Evolutionary conservation across 139 green algal genomes (phyloP).

Genomic region (Chlamydomonas schloesseri): DNA sequence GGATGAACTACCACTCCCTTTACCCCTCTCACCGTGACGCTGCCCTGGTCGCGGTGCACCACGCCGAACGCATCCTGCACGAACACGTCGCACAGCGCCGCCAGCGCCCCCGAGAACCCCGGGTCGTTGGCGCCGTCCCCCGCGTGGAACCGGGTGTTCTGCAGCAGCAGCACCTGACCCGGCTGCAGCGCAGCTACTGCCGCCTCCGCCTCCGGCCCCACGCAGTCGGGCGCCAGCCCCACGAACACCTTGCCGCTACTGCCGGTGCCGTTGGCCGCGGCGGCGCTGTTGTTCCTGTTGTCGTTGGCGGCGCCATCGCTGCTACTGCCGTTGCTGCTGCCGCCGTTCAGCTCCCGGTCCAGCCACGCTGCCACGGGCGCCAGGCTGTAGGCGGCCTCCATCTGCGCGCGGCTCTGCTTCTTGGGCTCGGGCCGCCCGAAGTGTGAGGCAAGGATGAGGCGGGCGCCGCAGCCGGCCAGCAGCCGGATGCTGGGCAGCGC

Average conservation of each 20-base stretch:
- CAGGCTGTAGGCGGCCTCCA: constrained; percentile 36
- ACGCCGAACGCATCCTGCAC: constrained; percentile 74
- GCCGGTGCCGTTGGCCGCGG: too few species aligned
- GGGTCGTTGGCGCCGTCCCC: constrained; percentile 58
- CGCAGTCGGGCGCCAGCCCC: constrained; percentile 51
- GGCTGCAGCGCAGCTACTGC: constrained; percentile 32
- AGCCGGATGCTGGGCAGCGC: constrained; percentile 75
- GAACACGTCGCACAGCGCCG: constrained; percentile 65
- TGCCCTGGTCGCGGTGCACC: constrained; percentile 65
- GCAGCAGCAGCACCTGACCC: constrained; percentile 65
- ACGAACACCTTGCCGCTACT: constrained; percentile 24
- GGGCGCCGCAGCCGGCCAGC: constrained; percentile 38
- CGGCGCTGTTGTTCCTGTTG: too few species aligned
- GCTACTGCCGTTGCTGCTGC: too few species aligned
- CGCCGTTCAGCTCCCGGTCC: constrained; percentile 2
- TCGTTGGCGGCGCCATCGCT: too few species aligned
- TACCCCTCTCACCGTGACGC: constrained; percentile 63
- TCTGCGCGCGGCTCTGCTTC: constrained; percentile 32
- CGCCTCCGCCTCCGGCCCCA: constrained; percentile 41
- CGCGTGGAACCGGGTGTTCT: constrained; percentile 73
- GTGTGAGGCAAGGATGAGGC: constrained; percentile 51
- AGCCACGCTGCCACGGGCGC: constrained; percentile 35
- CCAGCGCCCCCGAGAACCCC: constrained; percentile 56
- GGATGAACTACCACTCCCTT: too few species aligned
- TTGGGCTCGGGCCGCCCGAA: constrained; percentile 55